Conservation (phyloP, 306 rosid genomes). For the Medicago arabica region DNA sequence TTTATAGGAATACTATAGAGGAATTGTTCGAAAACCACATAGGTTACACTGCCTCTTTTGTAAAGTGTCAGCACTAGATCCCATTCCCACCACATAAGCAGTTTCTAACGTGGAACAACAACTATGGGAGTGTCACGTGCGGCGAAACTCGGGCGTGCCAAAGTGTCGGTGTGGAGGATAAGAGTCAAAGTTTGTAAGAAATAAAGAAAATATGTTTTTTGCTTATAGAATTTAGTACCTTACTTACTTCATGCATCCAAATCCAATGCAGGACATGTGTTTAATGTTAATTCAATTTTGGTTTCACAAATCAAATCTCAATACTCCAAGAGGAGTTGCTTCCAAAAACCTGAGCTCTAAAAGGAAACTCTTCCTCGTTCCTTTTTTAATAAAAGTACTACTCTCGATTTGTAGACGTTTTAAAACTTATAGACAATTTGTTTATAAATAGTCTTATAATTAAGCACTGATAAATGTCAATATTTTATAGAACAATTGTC, state of each 20-base stretch:
- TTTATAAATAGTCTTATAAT: too few relatives aligned
- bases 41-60: constrained; percentile 4
- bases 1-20: too few relatives aligned
- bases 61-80: constrained; percentile 40
- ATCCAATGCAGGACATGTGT: constrained; percentile 23
- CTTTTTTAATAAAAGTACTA: too few relatives aligned
- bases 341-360: too few relatives aligned
- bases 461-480: too few relatives aligned
- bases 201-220: background rate
- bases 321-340: too few relatives aligned
- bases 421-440: too few relatives aligned
- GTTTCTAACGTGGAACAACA: constrained; percentile 41
- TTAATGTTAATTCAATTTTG: background rate
- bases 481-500: too few relatives aligned
- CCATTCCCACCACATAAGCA: background rate
- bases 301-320: background rate
- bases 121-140: constrained; percentile 41
- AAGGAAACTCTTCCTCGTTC: too few relatives aligned
- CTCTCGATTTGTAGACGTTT: too few relatives aligned
- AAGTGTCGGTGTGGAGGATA: constrained; percentile 59
- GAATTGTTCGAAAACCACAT: background rate
- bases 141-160: constrained; percentile 37
- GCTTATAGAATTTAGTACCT: constrained; percentile 32
- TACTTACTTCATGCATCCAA: constrained; percentile 3
- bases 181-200: constrained; percentile 21